Base-by-base conservation (phyloP, 2,329 filamentous ascomycete genomes). In the Chaetomium strumarium region DNA sequence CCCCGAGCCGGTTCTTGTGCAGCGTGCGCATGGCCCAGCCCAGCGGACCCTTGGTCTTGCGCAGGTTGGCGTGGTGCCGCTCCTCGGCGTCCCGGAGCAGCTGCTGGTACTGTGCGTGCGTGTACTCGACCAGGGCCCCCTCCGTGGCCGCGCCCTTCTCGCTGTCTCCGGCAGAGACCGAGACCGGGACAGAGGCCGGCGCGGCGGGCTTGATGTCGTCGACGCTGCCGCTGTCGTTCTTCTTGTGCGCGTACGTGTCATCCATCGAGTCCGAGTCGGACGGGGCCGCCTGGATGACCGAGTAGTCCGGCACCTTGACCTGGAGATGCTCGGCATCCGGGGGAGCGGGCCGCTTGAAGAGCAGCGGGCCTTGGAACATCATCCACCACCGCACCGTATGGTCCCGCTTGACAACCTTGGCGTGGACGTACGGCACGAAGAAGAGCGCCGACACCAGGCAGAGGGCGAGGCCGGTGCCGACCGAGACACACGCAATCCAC, bases 1-100 rank as follows among this genome's bases (percentile, higher is more conserved):
- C 67, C 16, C 85, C 85, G 70, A 89, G 79, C 44, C 81, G 85
- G 74, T 90, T 87, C 63, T 86, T 75, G 65, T 81, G 85, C 17
- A 91, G 82, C 46, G 76, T 80, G 61, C 88, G 85, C 84, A 92
- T 88, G 36, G 85, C 88, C 88, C 88, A 91, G 62, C 83, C 88
- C n/a, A 92, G 75, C 46, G 85, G 86, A 24, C 87, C 85, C 1
- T 72, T 71, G 53, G 75, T 77, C 67, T 79, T 72, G 52, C 79
- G 71, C 49, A 92, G 81, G 61, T 80, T 80, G 19, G 79, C 79
- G 65, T 86, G 80, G 62, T 71, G 75, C 17, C 74, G 75, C 53
- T 83, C 72, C 52, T 81, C 69, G 5, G 71, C 75, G 50, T 84
- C 43, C 29, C 12, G 16, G 34, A 46, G 65, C 49, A 87, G 74